phyloP scores from a whole-genome alignment of 2,329 filamentous ascomycete genomes.

The Ophiostoma tasmaniense region DNA sequence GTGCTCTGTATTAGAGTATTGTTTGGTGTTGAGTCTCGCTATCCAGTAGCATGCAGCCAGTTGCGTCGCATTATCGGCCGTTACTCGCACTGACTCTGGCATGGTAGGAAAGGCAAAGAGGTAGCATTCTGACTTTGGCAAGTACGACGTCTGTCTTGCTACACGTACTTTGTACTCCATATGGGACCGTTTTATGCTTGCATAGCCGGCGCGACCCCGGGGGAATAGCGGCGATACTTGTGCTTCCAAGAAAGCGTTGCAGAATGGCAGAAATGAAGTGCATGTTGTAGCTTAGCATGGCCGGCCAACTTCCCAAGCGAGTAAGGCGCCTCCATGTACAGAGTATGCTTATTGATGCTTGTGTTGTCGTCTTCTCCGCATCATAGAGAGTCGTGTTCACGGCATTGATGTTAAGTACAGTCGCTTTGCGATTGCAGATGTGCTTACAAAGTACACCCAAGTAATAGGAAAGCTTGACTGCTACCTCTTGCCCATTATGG shows the following conservation, averaged over 20 bases:
- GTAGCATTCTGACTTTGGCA: neutral
- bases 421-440: no score
- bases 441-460: no score
- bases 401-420: no score
- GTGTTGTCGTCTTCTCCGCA: no score
- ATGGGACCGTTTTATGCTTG: neutral
- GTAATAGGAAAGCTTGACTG: neutral
- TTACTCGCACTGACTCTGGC: neutral
- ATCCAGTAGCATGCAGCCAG: neutral
- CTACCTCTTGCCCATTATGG: neutral
- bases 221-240: neutral
- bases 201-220: neutral
- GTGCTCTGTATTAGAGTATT: no score
- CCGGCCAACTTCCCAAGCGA: neutral
- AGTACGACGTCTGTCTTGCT: neutral
- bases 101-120: neutral
- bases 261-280: neutral
- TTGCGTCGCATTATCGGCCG: neutral
- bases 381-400: no score
- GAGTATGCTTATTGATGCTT: no score
- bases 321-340: neutral
- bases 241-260: neutral
- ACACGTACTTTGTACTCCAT: neutral
- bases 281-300: neutral
- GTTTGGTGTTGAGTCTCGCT: no score